Base-by-base conservation (phyloP, 306 rosid species). In the Cicer pinnatifidum region DNA sequence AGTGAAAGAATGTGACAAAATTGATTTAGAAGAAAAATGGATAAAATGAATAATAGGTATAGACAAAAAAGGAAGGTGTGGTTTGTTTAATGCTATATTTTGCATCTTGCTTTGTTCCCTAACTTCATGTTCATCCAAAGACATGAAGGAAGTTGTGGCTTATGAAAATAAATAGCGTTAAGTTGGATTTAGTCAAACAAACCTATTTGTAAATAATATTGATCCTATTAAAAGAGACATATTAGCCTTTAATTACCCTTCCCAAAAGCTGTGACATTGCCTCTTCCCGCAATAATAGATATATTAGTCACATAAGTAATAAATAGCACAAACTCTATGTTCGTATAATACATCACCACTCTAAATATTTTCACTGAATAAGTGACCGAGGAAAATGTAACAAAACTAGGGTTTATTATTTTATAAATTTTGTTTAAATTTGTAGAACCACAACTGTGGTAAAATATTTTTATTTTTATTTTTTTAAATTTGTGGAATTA, bases 151-250 rank as follows among this genome's bases (percentile, higher is more conserved):
- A 75, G 69, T 33, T 60, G 54, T 73, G 73, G 67, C 59, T 35
- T 9, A 28, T 28, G 1, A 17, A 61, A 76, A 23, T 7, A 19
- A 16, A 50, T 40, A 71, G 16, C 2, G 50, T 51, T 50, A 46
- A 13, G 37, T 63, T 83, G 68, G 89, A 86, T 72, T 73, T 64
- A 65, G 87, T 86, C 85, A 75, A 75, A 78, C 33, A 40, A 38
- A 65, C 41, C 67, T 19, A 65, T 11, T 70, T 38, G 56, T 41
- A 19, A 47, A 66, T 67, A 44, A 53, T 71, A 56, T 66, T 33
- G 11, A 59, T 28, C 43, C 41, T 3, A 52, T 65, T 66, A 39
- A 65, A 71, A 28, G 71, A 76, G 78, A 77, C 62, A 73, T 80
- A 35, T 11, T 57, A 69, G 81, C 83, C 85, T 80, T 56, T 6